phyloP scores from a whole-genome alignment of 768 basidiomycete genomes.

The Mycena albidolilacea region DNA sequence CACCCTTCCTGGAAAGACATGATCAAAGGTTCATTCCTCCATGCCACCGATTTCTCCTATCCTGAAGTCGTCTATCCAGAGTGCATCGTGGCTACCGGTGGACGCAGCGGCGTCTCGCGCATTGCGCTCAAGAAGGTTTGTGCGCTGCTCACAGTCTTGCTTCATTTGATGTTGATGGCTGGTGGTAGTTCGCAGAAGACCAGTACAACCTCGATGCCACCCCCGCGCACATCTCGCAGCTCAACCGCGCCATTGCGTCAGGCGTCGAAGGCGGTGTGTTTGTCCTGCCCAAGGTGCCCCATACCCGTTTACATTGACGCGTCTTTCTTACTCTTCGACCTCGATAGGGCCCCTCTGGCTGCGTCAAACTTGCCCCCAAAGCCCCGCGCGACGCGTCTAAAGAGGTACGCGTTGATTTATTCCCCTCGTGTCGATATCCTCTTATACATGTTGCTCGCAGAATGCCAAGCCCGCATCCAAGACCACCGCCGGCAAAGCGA shows the following conservation, averaged over 20 bases:
- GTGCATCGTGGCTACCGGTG: conserved; percentile 77
- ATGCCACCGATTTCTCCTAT: not conserved
- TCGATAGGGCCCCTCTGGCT: conserved; percentile 63
- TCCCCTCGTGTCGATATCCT: not conserved
- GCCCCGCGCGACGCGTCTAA: conserved; percentile 10
- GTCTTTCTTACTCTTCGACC: not conserved
- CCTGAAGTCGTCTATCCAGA: conserved; percentile 57
- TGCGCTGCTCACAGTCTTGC: conserved; percentile 3
- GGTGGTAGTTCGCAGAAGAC: conserved; percentile 82
- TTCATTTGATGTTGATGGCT: conserved; percentile 37
- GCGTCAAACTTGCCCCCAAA: conserved; percentile 77
- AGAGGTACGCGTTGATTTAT: conserved; percentile 14
- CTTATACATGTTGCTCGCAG: not conserved
- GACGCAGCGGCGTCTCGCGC: conserved; percentile 74
- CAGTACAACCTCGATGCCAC: conserved; percentile 79
- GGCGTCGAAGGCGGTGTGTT: conserved; percentile 70
- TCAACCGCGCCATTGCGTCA: conserved; percentile 80
- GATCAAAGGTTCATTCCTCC: conserved; percentile 54
- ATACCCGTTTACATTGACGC: not conserved
- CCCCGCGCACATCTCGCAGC: conserved; percentile 75
- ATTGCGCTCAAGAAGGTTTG: conserved; percentile 86
- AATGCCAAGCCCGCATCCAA: conserved; percentile 29
- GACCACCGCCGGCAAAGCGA: conserved; percentile 16
- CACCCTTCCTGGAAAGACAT: conserved; percentile 73
- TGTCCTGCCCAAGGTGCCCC: conserved; percentile 49